Percentiles rank a stretch among this genome's conserved stretches.
These are phyloP conservation scores for Garcia nutans DNA, from an alignment of 345 rosid genomes.

Conservation along the genomic window DNA sequence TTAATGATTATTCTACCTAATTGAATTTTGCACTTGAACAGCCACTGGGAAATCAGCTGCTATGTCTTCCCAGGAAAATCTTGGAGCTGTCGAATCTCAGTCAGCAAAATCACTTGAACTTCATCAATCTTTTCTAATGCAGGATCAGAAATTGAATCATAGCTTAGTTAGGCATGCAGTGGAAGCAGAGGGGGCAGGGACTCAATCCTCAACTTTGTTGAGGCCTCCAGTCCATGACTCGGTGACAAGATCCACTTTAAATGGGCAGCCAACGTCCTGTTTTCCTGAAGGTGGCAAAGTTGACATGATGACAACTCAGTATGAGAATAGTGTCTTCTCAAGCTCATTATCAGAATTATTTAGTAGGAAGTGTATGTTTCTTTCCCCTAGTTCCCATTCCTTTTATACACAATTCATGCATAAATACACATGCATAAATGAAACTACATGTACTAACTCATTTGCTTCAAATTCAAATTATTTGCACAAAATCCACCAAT, in stretches of 20 bases:
- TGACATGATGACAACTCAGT: conserved; percentile 43
- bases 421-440: not conserved
- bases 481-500: not conserved
- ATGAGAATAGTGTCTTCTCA: conserved; percentile 89
- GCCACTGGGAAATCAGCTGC: conserved; percentile 29
- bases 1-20: not conserved
- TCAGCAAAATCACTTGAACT: conserved; percentile 27
- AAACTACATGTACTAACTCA: not conserved
- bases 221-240: conserved; percentile 38
- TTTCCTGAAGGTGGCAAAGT: conserved; percentile 36
- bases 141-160: conserved; percentile 33
- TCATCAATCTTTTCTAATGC: conserved; percentile 24
- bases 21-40: conserved; percentile 24
- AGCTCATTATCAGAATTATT: conserved; percentile 84
- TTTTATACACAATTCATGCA: not conserved
- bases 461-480: not conserved
- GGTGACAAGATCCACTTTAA: conserved; percentile 45
- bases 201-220: conserved; percentile 36
- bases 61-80: conserved; percentile 27
- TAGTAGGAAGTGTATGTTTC: conserved; percentile 60
- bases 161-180: conserved; percentile 29
- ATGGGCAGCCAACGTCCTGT: conserved; percentile 33
- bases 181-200: conserved; percentile 35
- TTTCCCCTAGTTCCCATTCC: not conserved
- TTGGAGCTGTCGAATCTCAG: conserved; percentile 29